phyloP scores from a whole-genome alignment of 805 yeast genomes.

The Metschnikowia henanensis region DNA sequence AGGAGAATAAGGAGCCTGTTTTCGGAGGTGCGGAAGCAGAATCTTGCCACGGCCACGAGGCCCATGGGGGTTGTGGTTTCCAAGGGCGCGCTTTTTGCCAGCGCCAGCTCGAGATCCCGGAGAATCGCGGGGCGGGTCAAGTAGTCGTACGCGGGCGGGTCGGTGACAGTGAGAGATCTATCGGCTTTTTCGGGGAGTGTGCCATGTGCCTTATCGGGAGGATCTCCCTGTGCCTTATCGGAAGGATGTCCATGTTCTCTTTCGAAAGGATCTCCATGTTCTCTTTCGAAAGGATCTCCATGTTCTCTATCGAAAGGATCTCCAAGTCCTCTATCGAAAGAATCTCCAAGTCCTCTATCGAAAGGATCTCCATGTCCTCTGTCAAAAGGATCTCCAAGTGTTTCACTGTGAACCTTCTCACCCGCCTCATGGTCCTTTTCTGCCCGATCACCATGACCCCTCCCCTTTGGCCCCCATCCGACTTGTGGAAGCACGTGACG shows the following conservation, averaged over 20 bases:
- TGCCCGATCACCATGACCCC: neutral
- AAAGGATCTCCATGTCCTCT: too few species aligned
- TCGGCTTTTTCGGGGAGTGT: neutral
- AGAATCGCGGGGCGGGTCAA: slow-evolving; percentile 24
- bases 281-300: too few species aligned
- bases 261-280: too few species aligned
- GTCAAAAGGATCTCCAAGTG: too few species aligned
- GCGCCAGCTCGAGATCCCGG: slow-evolving; percentile 20
- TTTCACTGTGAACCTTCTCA: neutral
- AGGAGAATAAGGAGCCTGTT: slow-evolving; percentile 29
- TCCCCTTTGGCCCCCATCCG: neutral
- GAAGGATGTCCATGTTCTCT: too few species aligned
- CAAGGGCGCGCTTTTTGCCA: slow-evolving; percentile 1
- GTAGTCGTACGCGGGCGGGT: slow-evolving; percentile 14
- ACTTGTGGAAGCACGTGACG: neutral
- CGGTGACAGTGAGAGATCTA: neutral
- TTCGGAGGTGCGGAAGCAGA: slow-evolving; percentile 22
- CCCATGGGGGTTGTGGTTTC: slow-evolving; percentile 21
- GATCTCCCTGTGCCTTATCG: too few species aligned
- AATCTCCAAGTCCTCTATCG: too few species aligned
- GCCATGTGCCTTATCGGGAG: too few species aligned
- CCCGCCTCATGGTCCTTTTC: neutral
- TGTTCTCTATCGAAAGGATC: too few species aligned
- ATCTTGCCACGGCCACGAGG: slow-evolving; percentile 24
- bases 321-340: too few species aligned